Base-by-base conservation (phyloP, 129 eudicot genomes). In the Flaveria brownii region DNA sequence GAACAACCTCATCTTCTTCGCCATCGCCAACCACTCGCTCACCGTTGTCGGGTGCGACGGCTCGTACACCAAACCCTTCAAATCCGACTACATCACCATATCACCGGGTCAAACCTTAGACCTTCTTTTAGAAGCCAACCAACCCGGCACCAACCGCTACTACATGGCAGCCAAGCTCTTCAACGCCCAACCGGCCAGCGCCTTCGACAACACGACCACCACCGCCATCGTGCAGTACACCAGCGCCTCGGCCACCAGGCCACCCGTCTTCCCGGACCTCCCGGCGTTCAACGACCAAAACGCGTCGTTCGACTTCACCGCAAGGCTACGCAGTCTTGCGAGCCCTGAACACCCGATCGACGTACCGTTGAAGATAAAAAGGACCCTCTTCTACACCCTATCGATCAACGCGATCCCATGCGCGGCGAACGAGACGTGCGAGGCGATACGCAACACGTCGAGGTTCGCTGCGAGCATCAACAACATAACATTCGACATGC, bases 21-120 rank as follows among this genome's bases (percentile, higher is more conserved):
- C 51, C 9, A 36, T 90, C 22, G 87, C 92, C 26, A 79, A 85
- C 70, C 96, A 90, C 66, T 36, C 79, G 0, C 70, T 90, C 71
- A 87, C 92, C 1, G 83, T 90, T 0, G 96, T 90, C 6, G 96
- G 90, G 20, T 33, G 76, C 39, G 96, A 90, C 41, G 96, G 90
- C 15, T 78, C 85, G 1, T 90, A 90, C 77, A 72, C 78, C 14
- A 90, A 90, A 45, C 96, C 96, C 1, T 64, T 85, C 41, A 67
- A 14, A 16, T 71, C 82, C 11, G 60, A 64, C 5, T 74, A 76
- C 52, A 75, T 90, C 50, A 66, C 76, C 10, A 87, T 90, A 9
- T 46, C 96, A 9, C 96, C 96, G 0, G 96, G 96, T 4, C 90
- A 90, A 74, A 87, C 96, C 61, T 62, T 90, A 1, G 96, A 90